These are phyloP conservation scores for Rhytidhysteron rufulum DNA, from an alignment of 2,329 filamentous ascomycete species.

Conservation along the genomic window DNA sequence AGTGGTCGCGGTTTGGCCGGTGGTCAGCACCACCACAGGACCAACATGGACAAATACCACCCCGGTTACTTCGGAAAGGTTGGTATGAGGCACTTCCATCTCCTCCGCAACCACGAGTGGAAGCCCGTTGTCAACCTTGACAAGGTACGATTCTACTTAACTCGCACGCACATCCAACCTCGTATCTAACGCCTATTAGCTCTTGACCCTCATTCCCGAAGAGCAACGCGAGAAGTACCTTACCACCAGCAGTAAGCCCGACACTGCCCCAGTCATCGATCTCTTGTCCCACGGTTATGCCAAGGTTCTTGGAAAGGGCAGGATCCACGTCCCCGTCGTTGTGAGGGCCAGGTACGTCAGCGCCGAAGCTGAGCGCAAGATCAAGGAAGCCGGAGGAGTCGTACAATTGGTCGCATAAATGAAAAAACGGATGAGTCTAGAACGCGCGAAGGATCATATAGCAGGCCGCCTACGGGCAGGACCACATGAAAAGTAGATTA, in stretches of 20 bases:
- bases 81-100: constrained; percentile 69
- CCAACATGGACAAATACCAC: constrained; percentile 90
- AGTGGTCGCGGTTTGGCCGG: constrained; percentile 85
- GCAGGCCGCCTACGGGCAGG: no score
- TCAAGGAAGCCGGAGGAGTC: constrained; percentile 94
- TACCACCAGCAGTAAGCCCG: constrained; percentile 64
- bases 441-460: no score
- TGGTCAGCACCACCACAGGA: constrained; percentile 83
- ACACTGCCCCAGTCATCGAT: constrained; percentile 96
- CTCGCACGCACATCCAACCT: neutral
- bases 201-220: constrained; percentile 89
- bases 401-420: constrained; percentile 88
- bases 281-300: constrained; percentile 96
- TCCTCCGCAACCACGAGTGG: constrained; percentile 93
- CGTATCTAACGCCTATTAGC: constrained; percentile 48
- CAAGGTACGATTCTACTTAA: constrained; percentile 60
- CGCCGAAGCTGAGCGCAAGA: constrained; percentile 97
- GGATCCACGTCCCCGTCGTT: constrained; percentile 86
- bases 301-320: constrained; percentile 98
- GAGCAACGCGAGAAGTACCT: constrained; percentile 95
- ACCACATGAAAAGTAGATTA: neutral
- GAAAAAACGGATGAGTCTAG: neutral
- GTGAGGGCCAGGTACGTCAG: constrained; percentile 94
- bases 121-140: constrained; percentile 98
- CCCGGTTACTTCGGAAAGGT: constrained; percentile 97